These are phyloP conservation scores for Endothia cerciana DNA, from an alignment of 2,329 filamentous ascomycete genomes.

Conservation along the genomic window DNA sequence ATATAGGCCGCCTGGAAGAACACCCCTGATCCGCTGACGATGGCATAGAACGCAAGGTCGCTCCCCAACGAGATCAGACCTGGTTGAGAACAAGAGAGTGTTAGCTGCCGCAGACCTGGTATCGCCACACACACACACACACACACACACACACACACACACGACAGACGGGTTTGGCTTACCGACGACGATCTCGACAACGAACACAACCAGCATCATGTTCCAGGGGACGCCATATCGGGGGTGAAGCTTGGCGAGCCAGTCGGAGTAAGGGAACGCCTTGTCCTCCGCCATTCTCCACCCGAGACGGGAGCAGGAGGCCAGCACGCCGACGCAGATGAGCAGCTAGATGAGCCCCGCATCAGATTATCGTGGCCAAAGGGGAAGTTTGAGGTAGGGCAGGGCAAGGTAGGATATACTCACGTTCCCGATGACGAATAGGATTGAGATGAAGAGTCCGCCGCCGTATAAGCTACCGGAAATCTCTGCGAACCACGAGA, in stretches of 20 bases:
- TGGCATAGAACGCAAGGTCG: conserved; percentile 13
- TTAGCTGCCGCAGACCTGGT: not conserved
- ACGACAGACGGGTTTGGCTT: not conserved
- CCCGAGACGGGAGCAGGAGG: conserved; percentile 7
- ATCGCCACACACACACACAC: too few relatives aligned
- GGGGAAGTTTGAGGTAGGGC: too few relatives aligned
- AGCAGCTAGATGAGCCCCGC: not conserved
- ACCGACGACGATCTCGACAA: conserved; percentile 10
- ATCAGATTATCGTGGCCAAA: not conserved
- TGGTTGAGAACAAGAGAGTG: not conserved
- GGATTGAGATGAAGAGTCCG: conserved; percentile 7
- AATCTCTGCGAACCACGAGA: conserved; percentile 11
- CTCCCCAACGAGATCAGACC: conserved; percentile 10
- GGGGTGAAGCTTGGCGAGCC: conserved; percentile 9
- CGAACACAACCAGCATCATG: conserved; percentile 11
- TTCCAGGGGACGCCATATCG: not conserved
- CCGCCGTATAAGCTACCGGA: conserved; percentile 3
- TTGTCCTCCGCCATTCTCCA: conserved; percentile 13
- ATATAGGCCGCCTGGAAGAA: conserved; percentile 14
- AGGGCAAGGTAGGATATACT: not conserved
- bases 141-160: too few relatives aligned
- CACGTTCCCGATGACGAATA: conserved; percentile 10
- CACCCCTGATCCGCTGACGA: conserved; percentile 11
- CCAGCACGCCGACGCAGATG: conserved; percentile 13
- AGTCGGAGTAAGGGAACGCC: conserved; percentile 12